A percentile compares a stretch with the other conserved stretches of the same genome.
Evolutionary conservation across 2,329 filamentous ascomycete genomes (phyloP).

Genomic region (Tolypocladium ovalisporum): DNA sequence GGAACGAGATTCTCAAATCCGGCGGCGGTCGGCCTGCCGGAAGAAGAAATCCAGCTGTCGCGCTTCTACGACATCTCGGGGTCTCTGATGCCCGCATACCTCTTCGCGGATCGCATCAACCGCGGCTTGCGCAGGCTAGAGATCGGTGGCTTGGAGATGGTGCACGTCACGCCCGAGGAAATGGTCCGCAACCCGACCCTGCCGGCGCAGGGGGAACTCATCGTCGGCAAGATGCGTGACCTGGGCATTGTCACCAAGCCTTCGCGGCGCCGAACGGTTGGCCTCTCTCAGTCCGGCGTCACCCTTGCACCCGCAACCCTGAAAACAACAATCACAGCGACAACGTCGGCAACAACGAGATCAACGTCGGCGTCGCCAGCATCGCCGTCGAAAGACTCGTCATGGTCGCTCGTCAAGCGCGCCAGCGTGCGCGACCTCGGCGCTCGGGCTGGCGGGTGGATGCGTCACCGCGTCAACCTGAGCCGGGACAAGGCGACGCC

Average conservation of each 20-base stretch:
- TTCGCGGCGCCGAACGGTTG: slow-evolving; percentile 6
- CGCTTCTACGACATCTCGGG: slow-evolving; percentile 42
- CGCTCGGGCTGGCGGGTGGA: slow-evolving; percentile 15
- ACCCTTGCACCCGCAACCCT: not conserved
- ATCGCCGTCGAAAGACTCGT: slow-evolving; percentile 3
- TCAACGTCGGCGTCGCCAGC: slow-evolving; percentile 1
- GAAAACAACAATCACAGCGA: not conserved
- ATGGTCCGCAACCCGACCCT: slow-evolving; percentile 40
- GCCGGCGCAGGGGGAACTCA: slow-evolving; percentile 34
- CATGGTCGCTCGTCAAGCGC: slow-evolving; percentile 1
- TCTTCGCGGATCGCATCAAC: slow-evolving; percentile 34
- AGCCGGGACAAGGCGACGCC: slow-evolving; percentile 1
- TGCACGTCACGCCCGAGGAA: slow-evolving; percentile 34
- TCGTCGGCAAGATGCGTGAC: slow-evolving; percentile 16
- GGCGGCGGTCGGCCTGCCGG: slow-evolving; percentile 23
- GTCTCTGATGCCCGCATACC: slow-evolving; percentile 35
- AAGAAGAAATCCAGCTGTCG: slow-evolving; percentile 30
- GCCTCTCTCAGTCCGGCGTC: not conserved
- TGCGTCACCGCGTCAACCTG: slow-evolving; percentile 11
- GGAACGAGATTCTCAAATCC: slow-evolving; percentile 34
- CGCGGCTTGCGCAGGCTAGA: slow-evolving; percentile 25
- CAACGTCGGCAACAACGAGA: not conserved
- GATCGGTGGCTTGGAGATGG: slow-evolving; percentile 23
- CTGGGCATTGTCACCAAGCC: slow-evolving; percentile 7
- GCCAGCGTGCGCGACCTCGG: slow-evolving; percentile 13